These are phyloP conservation scores for Penicillium sp. DNA, from an alignment of 2,329 filamentous ascomycete species.

Conservation along the genomic window DNA sequence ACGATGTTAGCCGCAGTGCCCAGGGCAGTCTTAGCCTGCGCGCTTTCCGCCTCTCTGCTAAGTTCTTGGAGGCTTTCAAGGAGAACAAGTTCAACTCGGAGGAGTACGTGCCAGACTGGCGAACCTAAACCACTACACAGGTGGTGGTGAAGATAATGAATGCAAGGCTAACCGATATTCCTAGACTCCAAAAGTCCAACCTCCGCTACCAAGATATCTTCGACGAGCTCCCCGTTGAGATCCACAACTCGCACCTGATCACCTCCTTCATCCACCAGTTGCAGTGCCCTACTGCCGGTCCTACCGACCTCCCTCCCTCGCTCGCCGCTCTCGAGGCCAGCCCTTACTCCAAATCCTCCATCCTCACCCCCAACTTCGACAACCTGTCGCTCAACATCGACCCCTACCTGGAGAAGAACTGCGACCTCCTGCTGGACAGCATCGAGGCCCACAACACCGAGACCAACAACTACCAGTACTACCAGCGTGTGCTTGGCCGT, in stretches of 20 bases:
- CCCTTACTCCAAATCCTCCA: constrained; percentile 59
- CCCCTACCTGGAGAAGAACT: constrained; percentile 97
- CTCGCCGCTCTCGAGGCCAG: constrained; percentile 76
- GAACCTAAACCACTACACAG: not conserved
- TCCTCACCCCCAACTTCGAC: constrained; percentile 86
- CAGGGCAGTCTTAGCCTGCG: constrained; percentile 88
- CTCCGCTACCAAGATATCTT: constrained; percentile 93
- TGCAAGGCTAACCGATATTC: constrained; percentile 27
- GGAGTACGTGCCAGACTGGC: constrained; percentile 63
- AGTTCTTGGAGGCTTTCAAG: constrained; percentile 90
- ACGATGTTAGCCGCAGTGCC: constrained; percentile 93
- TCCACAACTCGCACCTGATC: constrained; percentile 97
- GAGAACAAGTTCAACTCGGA: constrained; percentile 98
- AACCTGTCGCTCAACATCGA: constrained; percentile 91
- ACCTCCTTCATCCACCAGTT: constrained; percentile 95
- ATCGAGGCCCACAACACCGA: constrained; percentile 98
- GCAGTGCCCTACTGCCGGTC: constrained; percentile 66
- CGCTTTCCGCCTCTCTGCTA: constrained; percentile 85
- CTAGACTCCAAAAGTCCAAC: constrained; percentile 89
- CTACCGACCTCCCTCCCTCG: constrained; percentile 76
- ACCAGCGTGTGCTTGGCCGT: constrained; percentile 88
- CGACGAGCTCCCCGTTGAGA: constrained; percentile 81
- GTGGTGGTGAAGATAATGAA: constrained; percentile 1
- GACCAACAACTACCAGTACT: constrained; percentile 98
- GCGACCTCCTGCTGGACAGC: constrained; percentile 91